These are phyloP conservation scores for Alternaria sp. DNA, from an alignment of 2,329 filamentous ascomycete species.

Conservation along the genomic window DNA sequence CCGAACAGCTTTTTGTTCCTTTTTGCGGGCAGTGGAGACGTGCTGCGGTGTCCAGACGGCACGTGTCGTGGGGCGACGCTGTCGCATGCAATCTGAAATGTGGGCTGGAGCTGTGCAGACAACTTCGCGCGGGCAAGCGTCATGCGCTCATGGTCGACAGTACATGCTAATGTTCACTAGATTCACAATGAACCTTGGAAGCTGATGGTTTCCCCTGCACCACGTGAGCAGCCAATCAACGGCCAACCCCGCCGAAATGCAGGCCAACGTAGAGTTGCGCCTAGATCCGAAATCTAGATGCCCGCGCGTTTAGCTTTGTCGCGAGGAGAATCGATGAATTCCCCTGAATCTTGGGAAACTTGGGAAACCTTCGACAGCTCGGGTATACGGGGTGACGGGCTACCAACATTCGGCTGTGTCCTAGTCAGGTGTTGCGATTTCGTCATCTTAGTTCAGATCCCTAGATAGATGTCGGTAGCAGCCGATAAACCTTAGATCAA, in stretches of 20 bases:
- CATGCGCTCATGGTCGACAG: neutral
- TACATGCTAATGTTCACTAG: neutral
- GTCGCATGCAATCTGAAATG: neutral
- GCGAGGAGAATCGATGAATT: neutral
- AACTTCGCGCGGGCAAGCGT: neutral
- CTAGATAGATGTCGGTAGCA: neutral
- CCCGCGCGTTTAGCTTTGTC: neutral
- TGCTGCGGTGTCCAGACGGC: neutral
- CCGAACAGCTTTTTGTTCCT: slow-evolving; percentile 1
- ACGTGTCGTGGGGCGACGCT: neutral
- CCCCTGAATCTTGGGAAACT: neutral
- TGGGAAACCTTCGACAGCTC: neutral
- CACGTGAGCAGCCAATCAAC: neutral
- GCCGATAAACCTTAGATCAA: neutral
- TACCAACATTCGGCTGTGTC: neutral
- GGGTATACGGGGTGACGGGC: neutral
- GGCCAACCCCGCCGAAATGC: neutral
- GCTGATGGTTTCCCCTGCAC: neutral
- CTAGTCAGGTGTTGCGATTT: neutral
- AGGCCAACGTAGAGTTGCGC: neutral
- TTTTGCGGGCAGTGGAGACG: neutral
- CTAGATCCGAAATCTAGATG: neutral
- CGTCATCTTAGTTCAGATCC: slow-evolving; percentile 3
- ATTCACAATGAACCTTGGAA: neutral
- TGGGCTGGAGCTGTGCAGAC: neutral